These are phyloP conservation scores for Neopestalotiopsis sp. DNA, from an alignment of 2,329 filamentous ascomycete species.

Conservation along the genomic window DNA sequence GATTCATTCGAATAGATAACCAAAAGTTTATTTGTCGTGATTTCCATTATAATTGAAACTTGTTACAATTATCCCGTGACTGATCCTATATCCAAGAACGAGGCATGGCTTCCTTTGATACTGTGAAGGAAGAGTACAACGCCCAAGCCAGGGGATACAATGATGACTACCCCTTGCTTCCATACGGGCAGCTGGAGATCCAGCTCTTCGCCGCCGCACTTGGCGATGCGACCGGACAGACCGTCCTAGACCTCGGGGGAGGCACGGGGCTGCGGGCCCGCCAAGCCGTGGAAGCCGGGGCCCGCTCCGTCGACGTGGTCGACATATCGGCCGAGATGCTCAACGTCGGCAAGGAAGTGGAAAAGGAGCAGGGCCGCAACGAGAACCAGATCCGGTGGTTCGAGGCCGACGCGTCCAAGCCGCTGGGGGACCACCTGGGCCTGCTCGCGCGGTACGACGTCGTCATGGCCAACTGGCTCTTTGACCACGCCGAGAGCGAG, in stretches of 20 bases:
- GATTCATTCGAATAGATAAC: too few relatives aligned
- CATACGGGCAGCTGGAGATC: conserved; percentile 29
- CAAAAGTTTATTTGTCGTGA: too few relatives aligned
- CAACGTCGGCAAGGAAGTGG: conserved; percentile 23
- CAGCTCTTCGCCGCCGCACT: conserved; percentile 36
- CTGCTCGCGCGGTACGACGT: conserved; percentile 33
- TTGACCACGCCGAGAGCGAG: conserved; percentile 34
- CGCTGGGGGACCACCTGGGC: conserved; percentile 27
- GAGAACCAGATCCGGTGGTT: conserved; percentile 28
- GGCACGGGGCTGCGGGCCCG: conserved; percentile 36
- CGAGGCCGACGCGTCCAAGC: conserved; percentile 31
- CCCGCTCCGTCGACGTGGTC: conserved; percentile 33
- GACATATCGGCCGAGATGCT: conserved; percentile 25
- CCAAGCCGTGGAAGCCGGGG: conserved; percentile 31
- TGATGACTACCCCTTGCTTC: conserved; percentile 9
- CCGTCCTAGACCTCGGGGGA: conserved; percentile 37
- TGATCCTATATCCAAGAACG: neutral
- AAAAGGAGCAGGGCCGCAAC: conserved; percentile 14
- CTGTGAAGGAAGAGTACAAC: conserved; percentile 22
- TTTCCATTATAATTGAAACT: too few relatives aligned
- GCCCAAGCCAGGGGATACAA: conserved; percentile 19
- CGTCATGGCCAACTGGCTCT: conserved; percentile 40
- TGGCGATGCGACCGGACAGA: conserved; percentile 29
- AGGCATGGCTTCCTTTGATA: conserved; percentile 4
- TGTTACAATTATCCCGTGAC: neutral